Percentiles rank a stretch among this genome's conserved stretches.
These are phyloP conservation scores for Ananas comosus DNA, from an alignment of 176 grass and related monocot genomes.

Conservation along the genomic window DNA sequence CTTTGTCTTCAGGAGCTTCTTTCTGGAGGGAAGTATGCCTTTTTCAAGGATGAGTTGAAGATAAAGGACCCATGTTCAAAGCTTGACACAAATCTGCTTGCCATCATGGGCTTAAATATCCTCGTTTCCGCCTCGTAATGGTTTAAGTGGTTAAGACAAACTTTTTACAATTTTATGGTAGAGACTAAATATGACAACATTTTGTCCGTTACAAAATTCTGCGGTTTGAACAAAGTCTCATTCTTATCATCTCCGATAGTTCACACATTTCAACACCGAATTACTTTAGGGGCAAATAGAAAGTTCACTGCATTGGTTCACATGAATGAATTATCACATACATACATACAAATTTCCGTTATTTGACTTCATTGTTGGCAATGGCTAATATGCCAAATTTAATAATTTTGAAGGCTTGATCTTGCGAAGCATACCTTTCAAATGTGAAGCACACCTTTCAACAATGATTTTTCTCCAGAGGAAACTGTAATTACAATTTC, in stretches of 20 bases:
- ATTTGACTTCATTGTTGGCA: neutral
- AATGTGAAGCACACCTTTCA: neutral
- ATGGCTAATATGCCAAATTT: neutral
- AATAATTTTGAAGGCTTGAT: neutral
- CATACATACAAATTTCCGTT: neutral
- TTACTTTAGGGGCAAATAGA: neutral
- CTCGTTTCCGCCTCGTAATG: too few relatives aligned
- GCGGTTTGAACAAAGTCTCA: too few relatives aligned
- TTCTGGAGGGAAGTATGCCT: too few relatives aligned
- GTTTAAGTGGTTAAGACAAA: too few relatives aligned
- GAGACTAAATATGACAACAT: too few relatives aligned
- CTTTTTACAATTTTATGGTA: too few relatives aligned
- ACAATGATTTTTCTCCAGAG: neutral
- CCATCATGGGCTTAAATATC: too few relatives aligned
- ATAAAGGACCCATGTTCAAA: too few relatives aligned
- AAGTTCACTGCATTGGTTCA: neutral
- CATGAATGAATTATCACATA: neutral
- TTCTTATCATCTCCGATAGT: neutral
- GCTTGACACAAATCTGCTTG: too few relatives aligned
- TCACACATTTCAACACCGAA: neutral
- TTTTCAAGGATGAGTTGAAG: too few relatives aligned
- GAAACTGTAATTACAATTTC: neutral
- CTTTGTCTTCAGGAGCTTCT: too few relatives aligned
- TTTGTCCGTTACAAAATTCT: too few relatives aligned
- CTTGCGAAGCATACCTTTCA: neutral